Evolutionary conservation across 805 yeast species (phyloP), one percentile per base, ranked within the genome.

Genomic region (Lachancea fermentati): DNA sequence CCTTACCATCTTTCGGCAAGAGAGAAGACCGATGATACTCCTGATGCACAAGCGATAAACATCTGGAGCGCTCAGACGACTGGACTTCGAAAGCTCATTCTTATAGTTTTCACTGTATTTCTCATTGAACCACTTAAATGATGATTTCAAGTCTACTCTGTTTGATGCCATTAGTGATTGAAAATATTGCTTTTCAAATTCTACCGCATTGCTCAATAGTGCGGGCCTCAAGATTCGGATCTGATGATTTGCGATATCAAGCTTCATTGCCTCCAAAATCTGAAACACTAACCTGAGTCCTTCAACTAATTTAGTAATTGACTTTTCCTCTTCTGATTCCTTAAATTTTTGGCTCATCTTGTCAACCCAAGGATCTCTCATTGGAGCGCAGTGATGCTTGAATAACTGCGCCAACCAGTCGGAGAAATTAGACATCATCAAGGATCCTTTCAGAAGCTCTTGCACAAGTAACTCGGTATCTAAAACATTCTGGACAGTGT

Each of bases 231-330:
- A 67, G 15, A 86, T 78, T 49, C 95, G 73, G 40, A 91, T 85
- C 64, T 89, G 96, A 58, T 89, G 96, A 63, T 89, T 89, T 12
- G 97, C 96, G 41, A 88, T 93, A 56, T 91, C 97, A 46, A 89
- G 69, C 60, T 89, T 91, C 95, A 89, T 88, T 8, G 95, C 91
- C 61, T 89, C 97, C 47, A 91, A 68, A 43, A 91, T 82, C 44
- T 84, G 81, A 57, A 89, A 86, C 6, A 85, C 73, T 60, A 80
- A 74, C 41, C 88, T 72, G 39, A 91, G 66, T 1, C 94, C 96
- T 25, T 79, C 85, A 22, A 85, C 83, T 30, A 88, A 66, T 46
- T 71, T 68, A 4, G 65, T 46, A 4, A 73, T 60, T n/a, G 76
- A 68, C 42, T 66, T 62, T 25, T 68, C 69, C n/a, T 54, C 49